Evolutionary conservation across 1,284 basidiomycete genomes (phyloP), one percentile per base, ranked within the genome.

Genomic region (Marasmius tenuissimus): DNA sequence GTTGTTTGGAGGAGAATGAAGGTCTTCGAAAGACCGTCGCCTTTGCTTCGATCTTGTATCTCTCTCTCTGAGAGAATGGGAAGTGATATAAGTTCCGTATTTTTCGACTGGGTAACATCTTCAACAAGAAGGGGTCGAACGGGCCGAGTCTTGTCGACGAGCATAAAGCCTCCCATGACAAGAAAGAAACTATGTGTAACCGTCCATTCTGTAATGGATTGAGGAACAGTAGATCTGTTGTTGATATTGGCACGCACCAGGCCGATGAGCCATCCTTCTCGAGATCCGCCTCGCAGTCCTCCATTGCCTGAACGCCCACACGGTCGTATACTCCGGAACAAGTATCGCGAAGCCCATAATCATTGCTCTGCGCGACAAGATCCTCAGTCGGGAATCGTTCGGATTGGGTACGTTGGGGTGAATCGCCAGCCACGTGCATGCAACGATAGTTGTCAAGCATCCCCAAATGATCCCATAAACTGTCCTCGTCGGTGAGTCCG

Each of bases 361-460:
- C 50, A 51, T 51, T 3, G 34, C 34, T 38, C 52, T 34, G 35
- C 52, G 52, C 34, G 20, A 38, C 8, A 54, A 18, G 11, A 37
- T 38, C 37, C 52, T 12, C 34, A 18, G 16, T 7, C 37, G 52
- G 16, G 58, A 53, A 34, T 52, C 58, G 3, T 14, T 7, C 2
- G 39, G 49, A 45, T 20, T 48, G 11, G 60, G 53, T 6, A 56
- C 18, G 34, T 61, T 61, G 10, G 59, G 59, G 16, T 60, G 59
- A 33, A 60, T 52, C 14, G 59, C 51, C 11, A 57, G 35, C 60
- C 60, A 61, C 9, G 60, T 61, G 35, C 60, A 61, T n/a, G 60
- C 60, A 35, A 61, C 56, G 33, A 61, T 42, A 2, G 60, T 61
- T 2, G 55, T 57, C 35, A 57, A 11, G 20, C 54, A 61, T 35